Conservation (phyloP, 306 rosid genomes). For the Quercus dentata region DNA sequence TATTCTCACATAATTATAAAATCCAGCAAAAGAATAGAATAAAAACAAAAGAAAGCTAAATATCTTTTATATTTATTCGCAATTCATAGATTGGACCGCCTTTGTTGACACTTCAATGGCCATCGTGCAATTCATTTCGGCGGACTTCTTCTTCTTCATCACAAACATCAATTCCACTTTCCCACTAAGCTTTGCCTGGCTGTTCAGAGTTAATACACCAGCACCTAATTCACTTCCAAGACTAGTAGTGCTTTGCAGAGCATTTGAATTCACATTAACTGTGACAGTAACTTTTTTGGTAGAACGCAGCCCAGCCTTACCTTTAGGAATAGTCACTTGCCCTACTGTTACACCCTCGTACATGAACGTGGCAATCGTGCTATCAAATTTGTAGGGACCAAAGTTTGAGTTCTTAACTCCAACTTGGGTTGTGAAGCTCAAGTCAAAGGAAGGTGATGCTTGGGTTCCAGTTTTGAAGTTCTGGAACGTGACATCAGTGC, state of each 20-base stretch:
- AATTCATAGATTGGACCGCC: not conserved
- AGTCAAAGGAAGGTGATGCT: not conserved
- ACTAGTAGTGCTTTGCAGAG: not conserved
- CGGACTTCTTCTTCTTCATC: no score
- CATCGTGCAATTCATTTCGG: slow-evolving; percentile 6
- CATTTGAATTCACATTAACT: not conserved
- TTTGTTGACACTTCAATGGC: not conserved
- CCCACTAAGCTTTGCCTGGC: no score
- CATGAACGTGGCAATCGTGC: not conserved
- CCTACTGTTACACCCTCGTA: not conserved
- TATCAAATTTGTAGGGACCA: slow-evolving; percentile 7
- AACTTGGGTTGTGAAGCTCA: not conserved
- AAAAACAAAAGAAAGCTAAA: no score
- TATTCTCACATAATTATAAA: no score
- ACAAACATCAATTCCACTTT: no score
- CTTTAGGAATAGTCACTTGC: not conserved
- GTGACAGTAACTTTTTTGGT: not conserved
- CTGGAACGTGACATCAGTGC: not conserved
- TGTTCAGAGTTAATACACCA: not conserved
- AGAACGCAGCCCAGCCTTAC: not conserved
- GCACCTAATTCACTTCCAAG: no score
- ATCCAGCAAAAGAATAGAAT: no score
- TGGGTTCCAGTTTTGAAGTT: not conserved
- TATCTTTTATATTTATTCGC: not conserved
- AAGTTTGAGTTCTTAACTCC: slow-evolving; percentile 11